Base-by-base conservation (phyloP, 2,329 filamentous ascomycete species). In the Verticillium zaregamsianum region DNA sequence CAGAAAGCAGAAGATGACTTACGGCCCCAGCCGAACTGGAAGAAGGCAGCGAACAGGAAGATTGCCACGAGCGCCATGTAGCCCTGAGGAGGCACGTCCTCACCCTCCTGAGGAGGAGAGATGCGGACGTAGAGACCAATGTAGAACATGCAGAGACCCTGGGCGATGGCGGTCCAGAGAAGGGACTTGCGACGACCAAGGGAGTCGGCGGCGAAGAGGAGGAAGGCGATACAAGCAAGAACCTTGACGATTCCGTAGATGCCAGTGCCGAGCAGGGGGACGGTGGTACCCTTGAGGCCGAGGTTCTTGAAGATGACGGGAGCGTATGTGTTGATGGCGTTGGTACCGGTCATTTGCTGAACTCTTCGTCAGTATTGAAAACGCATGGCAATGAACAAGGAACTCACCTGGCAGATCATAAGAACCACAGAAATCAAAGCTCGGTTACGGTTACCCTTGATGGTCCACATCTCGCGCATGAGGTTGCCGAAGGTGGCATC, bases 41-140 rank as follows among this genome's bases (percentile, higher is more conserved):
- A 3, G 84, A 58, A 59, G 31, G 63, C 64, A 23, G 72, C 87
- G 68, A 90, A 90, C 25, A 90, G 74, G 74, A 88, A 90, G 61
- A 90, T 87, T 69, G 82, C 86, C 23, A 88, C 83, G 0, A 90
- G 78, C 0, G 87, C 86, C 54, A 88, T 77, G 70, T 89, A 89
- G 6, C 87, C 87, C 0, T 86, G 84, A 0, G 82, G 77, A 2
- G 86, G 83, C 7, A 89, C 84, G 0, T 74, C 63, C 5, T 76
- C 69, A 5, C 79, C 82, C 2, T 70, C 65, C 17, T 80, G 69
- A 0, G 86, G 86, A 0, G 84, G 83, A 25, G 78, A 72, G 66
- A 86, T 81, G 60, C 85, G 81, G 62, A 89, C 81, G 69, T 89
- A 90, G 45, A 89, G 76, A 12, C 86, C 88, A 61, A 90, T 85